A percentile compares a stretch with the other conserved stretches of the same genome.
phyloP scores from a whole-genome alignment of 805 yeast genomes.

The Millerago galiae region DNA sequence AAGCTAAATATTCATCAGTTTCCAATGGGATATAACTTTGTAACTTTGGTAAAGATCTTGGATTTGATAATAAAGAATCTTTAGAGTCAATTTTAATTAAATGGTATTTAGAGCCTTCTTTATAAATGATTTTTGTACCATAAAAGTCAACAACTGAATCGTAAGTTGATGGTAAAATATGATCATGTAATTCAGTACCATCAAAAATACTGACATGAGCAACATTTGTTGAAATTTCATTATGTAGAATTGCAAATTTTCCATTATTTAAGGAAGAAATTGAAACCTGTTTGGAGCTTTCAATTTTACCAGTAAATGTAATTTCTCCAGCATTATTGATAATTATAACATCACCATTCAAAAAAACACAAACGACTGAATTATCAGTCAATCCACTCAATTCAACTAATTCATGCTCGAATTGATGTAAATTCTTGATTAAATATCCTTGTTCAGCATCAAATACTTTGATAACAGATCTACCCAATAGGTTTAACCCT shows the following conservation, averaged over 20 bases:
- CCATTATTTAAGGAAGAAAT: slow-evolving; percentile 14
- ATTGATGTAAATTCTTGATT: slow-evolving; percentile 1
- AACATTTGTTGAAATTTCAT: slow-evolving; percentile 3
- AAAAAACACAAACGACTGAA: slow-evolving; percentile 7
- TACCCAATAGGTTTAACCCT: slow-evolving; percentile 18
- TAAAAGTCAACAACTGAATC: slow-evolving; percentile 16
- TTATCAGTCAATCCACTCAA: slow-evolving; percentile 6
- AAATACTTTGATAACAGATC: slow-evolving; percentile 19
- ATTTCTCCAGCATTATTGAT: slow-evolving; percentile 2
- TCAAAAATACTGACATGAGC: slow-evolving; percentile 11
- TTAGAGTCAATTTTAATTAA: slow-evolving; percentile 9
- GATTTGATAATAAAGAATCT: slow-evolving; percentile 8
- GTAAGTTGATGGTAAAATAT: slow-evolving; percentile 8
- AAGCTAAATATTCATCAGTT: slow-evolving; percentile 15
- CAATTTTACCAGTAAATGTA: slow-evolving; percentile 4
- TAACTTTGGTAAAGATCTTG: slow-evolving; percentile 1
- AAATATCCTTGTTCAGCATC: slow-evolving; percentile 7
- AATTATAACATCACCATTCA: slow-evolving; percentile 11
- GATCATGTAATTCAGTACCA: slow-evolving; percentile 7
- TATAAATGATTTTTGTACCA: slow-evolving; percentile 20
- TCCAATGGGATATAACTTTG: slow-evolving; percentile 14
- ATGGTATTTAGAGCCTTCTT: slow-evolving; percentile 5
- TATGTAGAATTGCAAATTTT: slow-evolving; percentile 11
- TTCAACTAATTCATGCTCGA: slow-evolving; percentile 4
- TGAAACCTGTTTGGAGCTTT: slow-evolving; percentile 5